These are phyloP conservation scores for Teunomyces tritomae DNA, from an alignment of 805 yeast genomes.

Conservation along the genomic window DNA sequence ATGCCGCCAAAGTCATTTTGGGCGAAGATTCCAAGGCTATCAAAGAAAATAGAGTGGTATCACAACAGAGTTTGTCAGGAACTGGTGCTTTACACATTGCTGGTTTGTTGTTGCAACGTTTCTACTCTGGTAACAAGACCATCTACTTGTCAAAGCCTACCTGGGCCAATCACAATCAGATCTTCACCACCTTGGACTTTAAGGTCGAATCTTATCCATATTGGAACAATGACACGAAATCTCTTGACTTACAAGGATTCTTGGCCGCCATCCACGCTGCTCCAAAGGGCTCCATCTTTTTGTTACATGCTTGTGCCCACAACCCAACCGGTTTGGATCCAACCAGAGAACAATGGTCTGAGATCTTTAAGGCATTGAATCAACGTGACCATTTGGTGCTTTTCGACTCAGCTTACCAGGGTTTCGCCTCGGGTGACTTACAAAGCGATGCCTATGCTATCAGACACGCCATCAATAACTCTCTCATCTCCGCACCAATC, in stretches of 20 bases:
- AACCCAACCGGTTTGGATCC: slow-evolving; percentile 98
- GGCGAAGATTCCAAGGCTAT: slow-evolving; percentile 59
- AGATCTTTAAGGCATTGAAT: slow-evolving; percentile 62
- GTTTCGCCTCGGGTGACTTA: slow-evolving; percentile 89
- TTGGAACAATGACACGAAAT: slow-evolving; percentile 73
- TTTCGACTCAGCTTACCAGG: slow-evolving; percentile 96
- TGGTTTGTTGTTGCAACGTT: slow-evolving; percentile 62
- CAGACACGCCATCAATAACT: slow-evolving; percentile 53
- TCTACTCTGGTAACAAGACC: slow-evolving; percentile 41
- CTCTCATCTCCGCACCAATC: slow-evolving; percentile 45
- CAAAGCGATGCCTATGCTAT: slow-evolving; percentile 83
- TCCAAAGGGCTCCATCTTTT: slow-evolving; percentile 70
- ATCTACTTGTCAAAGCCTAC: slow-evolving; percentile 85
- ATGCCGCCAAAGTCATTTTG: slow-evolving; percentile 71
- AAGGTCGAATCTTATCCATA: slow-evolving; percentile 73
- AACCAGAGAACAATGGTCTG: slow-evolving; percentile 72
- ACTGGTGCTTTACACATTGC: slow-evolving; percentile 91
- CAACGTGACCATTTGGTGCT: slow-evolving; percentile 68
- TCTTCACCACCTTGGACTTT: slow-evolving; percentile 70
- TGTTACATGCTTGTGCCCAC: slow-evolving; percentile 95
- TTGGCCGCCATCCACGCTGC: slow-evolving; percentile 62
- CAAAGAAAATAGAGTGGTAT: slow-evolving; percentile 47
- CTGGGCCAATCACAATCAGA: slow-evolving; percentile 95
- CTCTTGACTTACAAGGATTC: slow-evolving; percentile 70
- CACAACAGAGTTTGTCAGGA: slow-evolving; percentile 79